phyloP scores from a whole-genome alignment of 2,329 filamentous ascomycete genomes.

The Coniochaeta ligniaria region DNA sequence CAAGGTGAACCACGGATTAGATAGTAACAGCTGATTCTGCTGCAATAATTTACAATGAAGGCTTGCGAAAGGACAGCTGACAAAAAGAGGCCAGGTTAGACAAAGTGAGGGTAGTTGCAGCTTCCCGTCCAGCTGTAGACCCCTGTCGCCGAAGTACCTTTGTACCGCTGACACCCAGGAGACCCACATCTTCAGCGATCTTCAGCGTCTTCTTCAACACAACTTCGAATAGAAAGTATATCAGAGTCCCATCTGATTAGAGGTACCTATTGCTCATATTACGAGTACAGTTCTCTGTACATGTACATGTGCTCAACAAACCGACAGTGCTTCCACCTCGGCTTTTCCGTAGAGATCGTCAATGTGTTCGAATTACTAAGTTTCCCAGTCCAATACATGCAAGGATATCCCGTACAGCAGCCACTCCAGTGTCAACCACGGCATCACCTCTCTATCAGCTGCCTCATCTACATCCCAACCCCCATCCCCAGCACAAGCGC shows the following conservation, averaged over 20 bases:
- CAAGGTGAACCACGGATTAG: not conserved
- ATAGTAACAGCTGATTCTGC: too few species aligned
- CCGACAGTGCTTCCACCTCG: too few species aligned
- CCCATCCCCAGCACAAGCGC: not conserved
- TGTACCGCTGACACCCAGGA: not conserved
- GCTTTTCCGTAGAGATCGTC: too few species aligned
- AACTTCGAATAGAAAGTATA: not conserved
- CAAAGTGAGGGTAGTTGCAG: not conserved
- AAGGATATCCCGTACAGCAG: not conserved
- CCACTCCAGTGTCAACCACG: not conserved
- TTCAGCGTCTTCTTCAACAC: too few species aligned
- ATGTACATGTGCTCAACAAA: too few species aligned
- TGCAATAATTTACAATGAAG: not conserved
- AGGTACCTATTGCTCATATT: not conserved
- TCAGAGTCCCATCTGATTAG: not conserved
- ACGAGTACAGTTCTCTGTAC: too few species aligned
- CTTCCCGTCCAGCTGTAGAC: not conserved
- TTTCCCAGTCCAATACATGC: not conserved
- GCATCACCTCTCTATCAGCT: not conserved
- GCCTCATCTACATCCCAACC: not conserved
- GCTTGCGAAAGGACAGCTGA: not conserved
- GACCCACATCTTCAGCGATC: too few species aligned
- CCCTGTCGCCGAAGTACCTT: not conserved
- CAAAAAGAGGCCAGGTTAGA: not conserved
- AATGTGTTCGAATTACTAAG: too few species aligned